Evolutionary conservation across 768 basidiomycete species (phyloP).

Genomic region (Boletus pseudopeckii): DNA sequence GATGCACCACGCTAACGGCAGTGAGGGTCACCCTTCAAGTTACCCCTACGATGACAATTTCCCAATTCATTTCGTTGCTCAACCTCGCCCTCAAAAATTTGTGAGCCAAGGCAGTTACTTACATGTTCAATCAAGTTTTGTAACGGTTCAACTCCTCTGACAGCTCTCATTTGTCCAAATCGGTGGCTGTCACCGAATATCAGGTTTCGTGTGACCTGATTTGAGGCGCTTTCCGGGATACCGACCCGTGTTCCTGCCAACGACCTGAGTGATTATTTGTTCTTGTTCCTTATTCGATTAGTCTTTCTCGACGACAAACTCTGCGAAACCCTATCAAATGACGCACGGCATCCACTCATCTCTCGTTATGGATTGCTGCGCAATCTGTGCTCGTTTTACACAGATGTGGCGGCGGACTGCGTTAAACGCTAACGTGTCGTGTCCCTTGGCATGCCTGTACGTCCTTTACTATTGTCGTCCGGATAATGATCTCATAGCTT

Average conservation of each 20-base stretch:
- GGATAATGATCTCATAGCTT: slow-evolving; percentile 27
- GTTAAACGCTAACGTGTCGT: slow-evolving; percentile 23
- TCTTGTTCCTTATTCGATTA: slow-evolving; percentile 31
- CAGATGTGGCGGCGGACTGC: slow-evolving; percentile 19
- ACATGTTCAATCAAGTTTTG: slow-evolving; percentile 26
- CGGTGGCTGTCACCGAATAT: slow-evolving; percentile 16
- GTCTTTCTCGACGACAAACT: slow-evolving; percentile 35
- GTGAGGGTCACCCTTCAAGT: slow-evolving; percentile 12
- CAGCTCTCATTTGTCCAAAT: slow-evolving; percentile 33
- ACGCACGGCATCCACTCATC: slow-evolving; percentile 26
- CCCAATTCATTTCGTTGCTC: slow-evolving; percentile 20
- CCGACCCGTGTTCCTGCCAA: slow-evolving; percentile 14
- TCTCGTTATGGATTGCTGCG: slow-evolving; percentile 26
- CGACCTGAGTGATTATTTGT: slow-evolving; percentile 13
- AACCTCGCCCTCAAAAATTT: slow-evolving; percentile 18
- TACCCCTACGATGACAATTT: slow-evolving; percentile 14
- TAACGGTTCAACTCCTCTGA: slow-evolving; percentile 23
- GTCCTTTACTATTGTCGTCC: slow-evolving; percentile 15
- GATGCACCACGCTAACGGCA: slow-evolving; percentile 24
- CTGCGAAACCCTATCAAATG: slow-evolving; percentile 37
- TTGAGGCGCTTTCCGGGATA: slow-evolving; percentile 16
- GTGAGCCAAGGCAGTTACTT: slow-evolving; percentile 26
- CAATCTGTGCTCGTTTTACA: slow-evolving; percentile 30
- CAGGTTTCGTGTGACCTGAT: slow-evolving; percentile 25
- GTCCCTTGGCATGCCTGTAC: slow-evolving; percentile 20